Percentiles rank a stretch among this genome's conserved stretches.
Evolutionary conservation across 768 basidiomycete species (phyloP).

Genomic region (Floccularia luteovirens): DNA sequence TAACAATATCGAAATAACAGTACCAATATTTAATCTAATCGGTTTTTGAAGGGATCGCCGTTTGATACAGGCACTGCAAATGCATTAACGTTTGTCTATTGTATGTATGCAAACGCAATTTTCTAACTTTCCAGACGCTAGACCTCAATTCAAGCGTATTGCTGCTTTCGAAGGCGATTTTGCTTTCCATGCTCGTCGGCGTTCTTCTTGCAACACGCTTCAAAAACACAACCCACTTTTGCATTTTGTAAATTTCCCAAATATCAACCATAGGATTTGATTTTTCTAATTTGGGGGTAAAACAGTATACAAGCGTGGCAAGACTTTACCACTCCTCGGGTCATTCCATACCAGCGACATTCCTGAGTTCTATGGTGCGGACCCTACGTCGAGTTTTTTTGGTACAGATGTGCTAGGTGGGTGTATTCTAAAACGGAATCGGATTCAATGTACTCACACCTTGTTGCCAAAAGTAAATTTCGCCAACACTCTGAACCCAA

Average conservation of each 20-base stretch:
- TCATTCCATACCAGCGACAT: slow-evolving; percentile 6
- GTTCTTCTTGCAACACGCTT: slow-evolving; percentile 33
- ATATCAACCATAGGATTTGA: slow-evolving; percentile 17
- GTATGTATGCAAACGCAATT: no score
- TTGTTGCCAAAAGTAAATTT: background rate
- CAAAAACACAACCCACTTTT: slow-evolving; percentile 22
- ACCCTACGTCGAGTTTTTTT: background rate
- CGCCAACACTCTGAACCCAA: slow-evolving; percentile 4
- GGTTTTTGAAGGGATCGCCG: slow-evolving; percentile 13
- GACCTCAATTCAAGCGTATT: slow-evolving; percentile 42
- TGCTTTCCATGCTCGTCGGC: slow-evolving; percentile 40
- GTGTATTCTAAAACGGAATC: background rate
- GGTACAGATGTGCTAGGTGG: slow-evolving; percentile 2
- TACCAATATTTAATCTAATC: no score
- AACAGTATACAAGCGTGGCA: slow-evolving; percentile 14
- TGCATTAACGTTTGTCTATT: slow-evolving; percentile 12
- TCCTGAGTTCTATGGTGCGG: slow-evolving; percentile 1
- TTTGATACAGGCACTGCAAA: slow-evolving; percentile 16
- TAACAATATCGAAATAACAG: no score
- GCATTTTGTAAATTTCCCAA: slow-evolving; percentile 22
- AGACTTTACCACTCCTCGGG: slow-evolving; percentile 12
- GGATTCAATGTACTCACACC: background rate
- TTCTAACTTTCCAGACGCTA: slow-evolving; percentile 6
- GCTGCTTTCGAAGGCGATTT: slow-evolving; percentile 42
- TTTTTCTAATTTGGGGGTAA: background rate